A percentile compares a stretch with the other conserved stretches of the same genome.
phyloP scores from a whole-genome alignment of 345 rosid species.

The Clarkia xantiana region DNA sequence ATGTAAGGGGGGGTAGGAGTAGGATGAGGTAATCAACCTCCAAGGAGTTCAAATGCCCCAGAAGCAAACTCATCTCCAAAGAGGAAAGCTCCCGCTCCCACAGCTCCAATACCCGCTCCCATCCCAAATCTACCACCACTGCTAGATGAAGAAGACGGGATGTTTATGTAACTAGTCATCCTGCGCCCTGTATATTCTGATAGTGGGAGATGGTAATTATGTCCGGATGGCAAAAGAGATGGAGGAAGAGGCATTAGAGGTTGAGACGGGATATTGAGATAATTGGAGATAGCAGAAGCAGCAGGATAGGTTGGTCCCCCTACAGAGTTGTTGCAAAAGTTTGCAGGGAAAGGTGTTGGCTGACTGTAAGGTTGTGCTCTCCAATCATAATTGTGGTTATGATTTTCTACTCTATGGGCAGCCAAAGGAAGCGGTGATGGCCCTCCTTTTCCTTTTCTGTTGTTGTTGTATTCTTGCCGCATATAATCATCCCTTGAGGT shows the following conservation, averaged over 20 bases:
- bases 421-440: background rate
- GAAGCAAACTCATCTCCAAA: background rate
- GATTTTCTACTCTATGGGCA: constrained; percentile 3
- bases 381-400: background rate
- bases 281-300: constrained; percentile 8
- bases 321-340: constrained; percentile 7
- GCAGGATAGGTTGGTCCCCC: constrained; percentile 21
- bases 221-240: background rate
- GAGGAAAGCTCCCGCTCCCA: constrained; percentile 2
- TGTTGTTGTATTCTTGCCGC: no score
- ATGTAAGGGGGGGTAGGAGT: no score
- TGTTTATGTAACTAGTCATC: constrained; percentile 3
- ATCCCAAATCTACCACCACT: constrained; percentile 5
- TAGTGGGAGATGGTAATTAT: constrained; percentile 1
- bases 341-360: constrained; percentile 13
- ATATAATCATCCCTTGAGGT: no score
- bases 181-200: background rate
- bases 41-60: background rate
- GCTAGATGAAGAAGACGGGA: constrained; percentile 6
- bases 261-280: constrained; percentile 6
- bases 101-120: constrained; percentile 10
- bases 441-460: no score
- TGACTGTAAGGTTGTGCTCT: constrained; percentile 1
- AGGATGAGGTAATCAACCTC: no score
- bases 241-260: constrained; percentile 7